Evolutionary conservation across 164 flowering plant genomes (phyloP), one percentile per base, ranked within the genome.

Genomic region (Cinnamomum micranthum): DNA sequence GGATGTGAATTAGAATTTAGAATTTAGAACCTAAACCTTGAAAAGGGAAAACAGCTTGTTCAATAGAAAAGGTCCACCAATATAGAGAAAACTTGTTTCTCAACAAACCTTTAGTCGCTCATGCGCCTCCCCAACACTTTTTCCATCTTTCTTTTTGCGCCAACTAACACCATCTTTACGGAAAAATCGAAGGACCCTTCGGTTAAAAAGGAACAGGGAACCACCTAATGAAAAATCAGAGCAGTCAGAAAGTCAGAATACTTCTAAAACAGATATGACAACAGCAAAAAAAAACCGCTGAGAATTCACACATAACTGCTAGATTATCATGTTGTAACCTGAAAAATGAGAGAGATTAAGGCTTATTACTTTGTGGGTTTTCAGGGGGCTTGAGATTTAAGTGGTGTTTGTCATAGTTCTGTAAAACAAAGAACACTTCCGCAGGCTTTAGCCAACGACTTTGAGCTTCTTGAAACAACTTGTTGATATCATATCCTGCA

Each of bases 101-200:
- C 6, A 22, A 73, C 83, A 73, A 74, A 91, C 99, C 98, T 96
- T 96, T 6, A 96, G 91, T 50, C 97, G 84, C 72, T 93, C 99
- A 79, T 96, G 99, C 59, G 97, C 98, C 86, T 95, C 99, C 65
- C 92, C 97, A 76, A 95, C 92, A 72, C 94, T 89, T 74, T 85
- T 87, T 15, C 95, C 97, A 79, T 92, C 97, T 85, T 75, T 95
- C 83, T 94, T 95, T 71, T 89, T 93, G 31, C 98, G 87, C 99
- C 99, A 96, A 74, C 25, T 84, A 85, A 91, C 89, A 52, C 98
- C 98, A 83, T 96, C 99, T 83, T 72, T 89, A 10, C 99, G 93
- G 70, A 96, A 96, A 81, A 84, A 89, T 5, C 96, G 84, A n/a
- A 87, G 88, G 19, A 93, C 91, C 76, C 97, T 88, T 76, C 87